These are phyloP conservation scores for Tuctoria greenei DNA, from an alignment of 176 grass and related monocot genomes.

Conservation along the genomic window DNA sequence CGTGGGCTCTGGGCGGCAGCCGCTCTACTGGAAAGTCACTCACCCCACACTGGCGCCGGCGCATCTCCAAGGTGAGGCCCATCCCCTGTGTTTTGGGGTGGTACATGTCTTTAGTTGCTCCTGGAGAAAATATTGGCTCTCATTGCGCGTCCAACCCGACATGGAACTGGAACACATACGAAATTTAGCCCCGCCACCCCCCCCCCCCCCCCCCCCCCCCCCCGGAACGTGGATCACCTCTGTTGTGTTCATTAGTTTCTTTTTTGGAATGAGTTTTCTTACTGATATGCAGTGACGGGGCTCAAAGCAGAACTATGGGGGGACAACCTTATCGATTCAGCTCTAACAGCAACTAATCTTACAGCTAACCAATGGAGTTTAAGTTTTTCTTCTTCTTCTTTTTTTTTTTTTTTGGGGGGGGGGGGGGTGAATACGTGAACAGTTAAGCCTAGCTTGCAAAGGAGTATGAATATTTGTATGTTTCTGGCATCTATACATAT, in stretches of 20 bases:
- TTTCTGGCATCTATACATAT: not conserved
- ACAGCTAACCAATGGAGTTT: too few species aligned
- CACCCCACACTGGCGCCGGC: conserved; percentile 69
- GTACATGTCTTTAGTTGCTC: too few species aligned
- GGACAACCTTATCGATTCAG: too few species aligned
- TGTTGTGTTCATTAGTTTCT: not conserved
- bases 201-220: too few species aligned
- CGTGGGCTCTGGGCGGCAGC: conserved; percentile 32
- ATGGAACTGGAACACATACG: not conserved
- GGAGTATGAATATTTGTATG: not conserved
- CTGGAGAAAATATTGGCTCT: not conserved
- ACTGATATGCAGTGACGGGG: too few species aligned
- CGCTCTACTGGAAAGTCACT: conserved; percentile 84
- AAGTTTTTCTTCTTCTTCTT: too few species aligned
- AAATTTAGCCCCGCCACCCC: too few species aligned
- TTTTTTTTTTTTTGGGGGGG: too few species aligned
- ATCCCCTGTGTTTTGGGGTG: too few species aligned
- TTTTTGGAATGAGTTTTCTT: not conserved
- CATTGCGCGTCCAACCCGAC: not conserved
- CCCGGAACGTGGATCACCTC: not conserved
- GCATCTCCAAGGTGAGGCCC: conserved; percentile 61
- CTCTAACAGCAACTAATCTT: too few species aligned
- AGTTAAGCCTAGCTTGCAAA: not conserved
- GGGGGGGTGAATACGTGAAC: not conserved
- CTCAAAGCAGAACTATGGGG: too few species aligned